Base-by-base conservation (phyloP, 1,284 basidiomycete genomes). In the Tilletia caries region DNA sequence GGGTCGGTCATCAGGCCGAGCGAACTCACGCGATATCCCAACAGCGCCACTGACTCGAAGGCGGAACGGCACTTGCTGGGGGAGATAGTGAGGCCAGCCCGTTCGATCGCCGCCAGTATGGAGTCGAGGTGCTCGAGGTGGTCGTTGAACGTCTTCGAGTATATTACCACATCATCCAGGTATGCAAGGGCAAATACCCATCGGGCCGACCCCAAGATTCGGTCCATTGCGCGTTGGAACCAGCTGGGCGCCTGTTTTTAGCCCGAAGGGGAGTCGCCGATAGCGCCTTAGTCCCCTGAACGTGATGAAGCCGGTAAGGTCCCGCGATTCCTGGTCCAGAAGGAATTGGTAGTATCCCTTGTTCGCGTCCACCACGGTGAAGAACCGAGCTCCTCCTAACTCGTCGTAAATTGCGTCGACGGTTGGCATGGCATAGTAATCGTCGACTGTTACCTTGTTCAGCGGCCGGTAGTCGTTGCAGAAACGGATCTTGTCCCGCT, bases 181-280 rank as follows among this genome's bases (percentile, higher is more conserved):
- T 89, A 89, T 81, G 86, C 85, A 0, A 86, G 86, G 46, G 81
- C 72, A 69, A 86, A 85, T 0, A 85, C 67, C 85, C 85, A 86
- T 0, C 86, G 74, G 71, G 75, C 86, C 0, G 83, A 83, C 0
- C 84, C 77, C 0, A 86, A 75, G 0, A 86, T 74, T 0, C 72
- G 71, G 65, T 86, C 83, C 84, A 86, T 86, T 0, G 85, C 71
- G 2, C 84, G 66, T 69, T 86, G 86, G 69, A 86, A 86, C 0
- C 85, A 78, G 5, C 80, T 70, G 0, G 85, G 86, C 0, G 85
- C 84, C 70, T 86, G 86, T 1, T 81, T n/a, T 73, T 0, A 84
- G 77, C 3, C 85, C 85, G 70, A 87, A 86, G 0, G 85, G 86
- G 83, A 87, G 85, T 15, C 83, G 62, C 46, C 72, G 75, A 72